Evolutionary conservation across 1,284 basidiomycete genomes (phyloP), one percentile per base, ranked within the genome.

Genomic region (Wallemia mellicola): DNA sequence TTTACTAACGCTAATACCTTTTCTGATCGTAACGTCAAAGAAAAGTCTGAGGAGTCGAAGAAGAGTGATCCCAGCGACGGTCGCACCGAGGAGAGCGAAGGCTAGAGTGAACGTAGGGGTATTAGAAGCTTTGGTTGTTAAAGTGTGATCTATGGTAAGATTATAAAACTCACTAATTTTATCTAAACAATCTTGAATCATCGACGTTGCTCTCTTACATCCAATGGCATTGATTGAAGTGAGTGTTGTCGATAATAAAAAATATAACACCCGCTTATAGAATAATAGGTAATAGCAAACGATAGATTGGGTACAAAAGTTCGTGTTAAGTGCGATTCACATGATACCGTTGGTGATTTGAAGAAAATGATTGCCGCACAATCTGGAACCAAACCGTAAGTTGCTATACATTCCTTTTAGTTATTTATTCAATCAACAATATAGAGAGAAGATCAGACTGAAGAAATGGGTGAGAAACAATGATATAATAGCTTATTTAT

Each of bases 321-420:
- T 59, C 83, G 85, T 63, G 85, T 92, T 66, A 92, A 94, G 72
- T 87, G 83, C 72, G 83, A 83, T 66, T 80, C 87, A 2, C 83
- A 95, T 17, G 92, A 98, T 69, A 98, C 92, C 0, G 86, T 98
- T 26, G 91, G 91, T 28, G 91, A 95, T 69, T 74, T 96, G 62
- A 98, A 98, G 75, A 85, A 85, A 71, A 80, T 96, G 61, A 95
- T 98, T 64, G 89, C 84, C 1, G 91, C 89, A 1, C 92, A 98
- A 71, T 96, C 81, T 0, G 94, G 92, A 57, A 96, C 91, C 1
- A 80, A 86, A n/a, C 38, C 38, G 38, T 48, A 22, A 11, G 38
- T 48, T 11, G 9, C 7, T 48, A n/a, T 5, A 15, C 14, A 48
- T 48, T 7, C 5, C 38, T 48, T 11, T 22, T 11, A 17, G 22